These are phyloP conservation scores for Candida coquimbonensis DNA, from an alignment of 805 yeast species.

Conservation along the genomic window DNA sequence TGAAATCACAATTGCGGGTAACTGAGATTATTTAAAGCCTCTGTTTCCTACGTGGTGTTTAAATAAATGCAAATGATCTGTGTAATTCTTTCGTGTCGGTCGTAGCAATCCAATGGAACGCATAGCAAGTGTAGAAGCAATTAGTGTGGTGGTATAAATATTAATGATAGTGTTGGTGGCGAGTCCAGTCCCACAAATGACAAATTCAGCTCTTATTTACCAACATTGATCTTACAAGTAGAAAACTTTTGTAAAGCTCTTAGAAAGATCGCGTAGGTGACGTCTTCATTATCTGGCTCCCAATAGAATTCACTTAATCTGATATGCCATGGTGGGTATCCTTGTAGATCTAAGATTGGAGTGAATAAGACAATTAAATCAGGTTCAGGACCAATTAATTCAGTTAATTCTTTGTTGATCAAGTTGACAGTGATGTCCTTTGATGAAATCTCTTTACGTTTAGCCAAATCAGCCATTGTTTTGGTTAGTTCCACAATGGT, in stretches of 20 bases:
- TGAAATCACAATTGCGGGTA: background rate
- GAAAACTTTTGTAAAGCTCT: constrained; percentile 73
- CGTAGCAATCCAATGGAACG: constrained; percentile 1
- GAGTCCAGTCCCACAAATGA: too few species aligned
- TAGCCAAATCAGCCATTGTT: constrained; percentile 73
- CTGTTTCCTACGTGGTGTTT: background rate
- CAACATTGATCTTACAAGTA: constrained; percentile 80
- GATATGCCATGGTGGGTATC: constrained; percentile 97
- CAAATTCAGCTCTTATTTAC: constrained; percentile 41
- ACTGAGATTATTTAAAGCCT: background rate
- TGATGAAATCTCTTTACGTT: constrained; percentile 49
- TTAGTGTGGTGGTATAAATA: background rate
- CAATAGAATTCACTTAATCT: constrained; percentile 86
- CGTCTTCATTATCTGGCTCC: constrained; percentile 80
- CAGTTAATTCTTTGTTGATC: constrained; percentile 66
- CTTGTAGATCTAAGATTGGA: constrained; percentile 84
- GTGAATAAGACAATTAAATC: constrained; percentile 81
- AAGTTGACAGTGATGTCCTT: constrained; percentile 68
- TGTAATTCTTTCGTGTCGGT: background rate
- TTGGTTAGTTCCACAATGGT: constrained; percentile 83
- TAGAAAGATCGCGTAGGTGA: constrained; percentile 75
- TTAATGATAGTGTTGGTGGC: background rate
- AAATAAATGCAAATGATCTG: background rate
- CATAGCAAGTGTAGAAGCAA: background rate
- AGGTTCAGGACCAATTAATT: constrained; percentile 86